Evolutionary conservation across 2,329 filamentous ascomycete genomes (phyloP).

Genomic region (Mycosphaerella arachidis): DNA sequence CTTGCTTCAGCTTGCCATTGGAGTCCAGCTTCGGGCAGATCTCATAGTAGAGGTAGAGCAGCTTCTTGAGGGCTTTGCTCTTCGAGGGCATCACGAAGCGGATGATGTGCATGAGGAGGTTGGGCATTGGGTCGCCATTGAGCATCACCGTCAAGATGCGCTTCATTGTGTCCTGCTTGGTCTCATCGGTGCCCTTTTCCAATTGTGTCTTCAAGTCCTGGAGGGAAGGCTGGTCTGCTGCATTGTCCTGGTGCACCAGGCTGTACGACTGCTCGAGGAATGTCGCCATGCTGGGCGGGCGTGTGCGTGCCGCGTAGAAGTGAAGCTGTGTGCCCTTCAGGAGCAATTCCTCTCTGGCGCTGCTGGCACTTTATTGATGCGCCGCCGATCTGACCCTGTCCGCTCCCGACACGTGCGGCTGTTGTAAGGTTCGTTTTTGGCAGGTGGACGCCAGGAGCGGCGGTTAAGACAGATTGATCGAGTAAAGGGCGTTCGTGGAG

Average conservation of each 20-base stretch:
- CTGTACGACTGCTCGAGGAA: conserved; percentile 96
- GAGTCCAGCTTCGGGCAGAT: conserved; percentile 94
- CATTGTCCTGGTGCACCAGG: conserved; percentile 95
- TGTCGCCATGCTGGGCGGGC: conserved; percentile 68
- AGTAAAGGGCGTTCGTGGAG: neutral
- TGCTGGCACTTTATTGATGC: conserved; percentile 24
- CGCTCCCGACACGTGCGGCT: conserved; percentile 11
- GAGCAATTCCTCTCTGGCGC: conserved; percentile 9
- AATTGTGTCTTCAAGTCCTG: conserved; percentile 75
- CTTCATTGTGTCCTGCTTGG: conserved; percentile 62
- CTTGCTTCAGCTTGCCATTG: conserved; percentile 93
- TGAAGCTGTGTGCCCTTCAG: neutral
- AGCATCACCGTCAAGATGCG: conserved; percentile 95
- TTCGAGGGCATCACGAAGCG: conserved; percentile 99
- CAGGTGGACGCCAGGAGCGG: neutral
- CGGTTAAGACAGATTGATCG: neutral
- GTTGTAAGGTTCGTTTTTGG: neutral
- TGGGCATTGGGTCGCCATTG: conserved; percentile 93
- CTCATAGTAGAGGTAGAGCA: conserved; percentile 99
- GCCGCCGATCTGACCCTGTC: conserved; percentile 21
- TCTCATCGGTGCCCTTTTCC: conserved; percentile 39
- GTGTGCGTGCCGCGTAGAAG: neutral
- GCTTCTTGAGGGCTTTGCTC: conserved; percentile 93
- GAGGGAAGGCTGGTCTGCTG: conserved; percentile 82
- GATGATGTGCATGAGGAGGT: conserved; percentile 98